Evolutionary conservation across 371 early-diverging fungal genomes (phyloP).

Genomic region (Mucor lusitanicus): DNA sequence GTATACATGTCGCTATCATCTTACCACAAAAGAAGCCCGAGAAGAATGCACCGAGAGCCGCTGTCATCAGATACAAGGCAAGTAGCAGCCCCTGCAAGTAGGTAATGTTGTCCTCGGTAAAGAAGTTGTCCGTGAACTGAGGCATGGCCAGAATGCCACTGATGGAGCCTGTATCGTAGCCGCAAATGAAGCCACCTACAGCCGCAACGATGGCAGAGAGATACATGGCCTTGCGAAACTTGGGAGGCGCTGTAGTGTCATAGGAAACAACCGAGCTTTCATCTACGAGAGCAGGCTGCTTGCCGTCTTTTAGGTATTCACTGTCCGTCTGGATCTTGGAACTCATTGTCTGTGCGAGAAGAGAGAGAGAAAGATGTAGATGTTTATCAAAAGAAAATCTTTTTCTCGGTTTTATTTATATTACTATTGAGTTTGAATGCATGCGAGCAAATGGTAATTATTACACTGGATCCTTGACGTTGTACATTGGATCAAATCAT

Average conservation of each 20-base stretch:
- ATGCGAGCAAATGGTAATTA: not conserved
- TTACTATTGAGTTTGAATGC: not conserved
- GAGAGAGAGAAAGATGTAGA: not conserved
- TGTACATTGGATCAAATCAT: not conserved
- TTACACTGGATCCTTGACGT: not conserved
- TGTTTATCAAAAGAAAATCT: not conserved
- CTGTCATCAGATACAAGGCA: conserved; percentile 46
- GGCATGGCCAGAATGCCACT: conserved; percentile 25
- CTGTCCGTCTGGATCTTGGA: not conserved
- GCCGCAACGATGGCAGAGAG: conserved; percentile 19
- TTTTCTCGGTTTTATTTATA: not conserved
- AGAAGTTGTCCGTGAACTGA: conserved; percentile 22
- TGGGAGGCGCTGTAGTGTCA: conserved; percentile 2
- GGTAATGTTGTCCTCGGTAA: conserved; percentile 8
- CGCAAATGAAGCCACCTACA: conserved; percentile 21
- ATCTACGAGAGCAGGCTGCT: not conserved
- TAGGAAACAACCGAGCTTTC: not conserved
- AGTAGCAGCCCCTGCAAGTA: conserved; percentile 52
- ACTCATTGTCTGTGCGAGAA: not conserved
- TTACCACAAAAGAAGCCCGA: conserved; percentile 40
- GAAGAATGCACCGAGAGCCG: conserved; percentile 40
- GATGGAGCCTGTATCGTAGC: conserved; percentile 23
- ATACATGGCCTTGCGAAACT: conserved; percentile 20
- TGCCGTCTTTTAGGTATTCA: not conserved
- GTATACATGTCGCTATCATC: not conserved